phyloP scores from a whole-genome alignment of 1,284 basidiomycete genomes.

The Ceratobasidium theobromae region DNA sequence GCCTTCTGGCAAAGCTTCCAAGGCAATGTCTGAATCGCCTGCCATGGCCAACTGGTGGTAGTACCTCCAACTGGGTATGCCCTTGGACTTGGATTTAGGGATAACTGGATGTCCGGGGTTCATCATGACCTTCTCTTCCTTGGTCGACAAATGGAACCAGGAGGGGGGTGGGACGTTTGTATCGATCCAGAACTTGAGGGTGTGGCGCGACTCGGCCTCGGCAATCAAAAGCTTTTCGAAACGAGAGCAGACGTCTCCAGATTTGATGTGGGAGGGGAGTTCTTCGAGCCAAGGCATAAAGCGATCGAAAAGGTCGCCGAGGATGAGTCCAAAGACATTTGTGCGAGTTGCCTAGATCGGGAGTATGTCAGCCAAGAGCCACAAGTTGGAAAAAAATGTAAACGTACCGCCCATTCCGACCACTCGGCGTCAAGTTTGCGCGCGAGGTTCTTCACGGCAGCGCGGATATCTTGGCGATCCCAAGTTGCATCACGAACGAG shows the following conservation, averaged over 20 bases:
- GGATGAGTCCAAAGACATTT: neutral
- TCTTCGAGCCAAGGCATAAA: conserved; percentile 1
- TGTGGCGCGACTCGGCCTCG: conserved; percentile 1
- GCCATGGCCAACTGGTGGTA: neutral
- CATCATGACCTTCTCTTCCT: neutral
- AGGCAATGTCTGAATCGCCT: neutral
- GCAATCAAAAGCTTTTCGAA: conserved; percentile 1
- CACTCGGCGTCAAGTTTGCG: neutral
- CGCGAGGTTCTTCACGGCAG: neutral
- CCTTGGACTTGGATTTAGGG: neutral
- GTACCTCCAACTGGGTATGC: neutral
- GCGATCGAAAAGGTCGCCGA: neutral
- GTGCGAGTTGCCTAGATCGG: neutral
- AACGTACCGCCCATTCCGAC: conserved; percentile 14
- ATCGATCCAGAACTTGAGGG: neutral
- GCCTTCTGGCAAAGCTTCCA: neutral
- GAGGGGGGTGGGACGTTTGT: neutral
- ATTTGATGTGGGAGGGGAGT: neutral
- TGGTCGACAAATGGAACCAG: neutral
- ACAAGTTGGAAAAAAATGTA: neutral
- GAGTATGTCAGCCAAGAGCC: neutral
- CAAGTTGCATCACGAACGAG: neutral
- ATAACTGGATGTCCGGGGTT: neutral
- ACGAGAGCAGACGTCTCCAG: neutral
- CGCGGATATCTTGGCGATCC: neutral